Evolutionary conservation across 176 grass and related monocot species (phyloP).

Genomic region (Luzula sylvatica): DNA sequence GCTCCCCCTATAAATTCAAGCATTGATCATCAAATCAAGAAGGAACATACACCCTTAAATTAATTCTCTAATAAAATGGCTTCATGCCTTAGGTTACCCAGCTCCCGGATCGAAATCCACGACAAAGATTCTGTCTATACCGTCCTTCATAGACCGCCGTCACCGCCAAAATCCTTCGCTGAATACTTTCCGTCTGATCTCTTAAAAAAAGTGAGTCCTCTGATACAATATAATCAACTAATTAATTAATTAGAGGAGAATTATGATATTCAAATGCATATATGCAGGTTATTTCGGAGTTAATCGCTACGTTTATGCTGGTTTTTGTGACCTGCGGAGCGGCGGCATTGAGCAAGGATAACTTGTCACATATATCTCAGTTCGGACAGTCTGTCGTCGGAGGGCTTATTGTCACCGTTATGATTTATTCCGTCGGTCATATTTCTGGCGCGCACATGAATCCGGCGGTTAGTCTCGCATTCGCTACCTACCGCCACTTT

Average conservation of each 20-base stretch:
- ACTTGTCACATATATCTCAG: conserved; percentile 48
- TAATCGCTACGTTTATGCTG: conserved; percentile 72
- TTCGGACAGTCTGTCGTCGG: conserved; percentile 82
- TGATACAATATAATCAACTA: no score
- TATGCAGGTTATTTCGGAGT: conserved; percentile 72
- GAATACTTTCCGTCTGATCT: conserved; percentile 74
- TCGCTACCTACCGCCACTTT: conserved; percentile 79
- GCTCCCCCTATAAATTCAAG: conserved; percentile 17
- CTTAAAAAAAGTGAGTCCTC: conserved; percentile 49
- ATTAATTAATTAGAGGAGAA: no score
- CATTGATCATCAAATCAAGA: background rate
- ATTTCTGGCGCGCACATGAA: conserved; percentile 99
- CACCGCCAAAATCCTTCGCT: conserved; percentile 21
- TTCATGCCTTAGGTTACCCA: conserved; percentile 38
- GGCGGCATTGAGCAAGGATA: conserved; percentile 36
- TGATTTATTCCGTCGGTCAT: conserved; percentile 95
- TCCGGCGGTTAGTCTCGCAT: conserved; percentile 85
- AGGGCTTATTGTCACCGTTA: conserved; percentile 86
- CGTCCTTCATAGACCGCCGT: conserved; percentile 4
- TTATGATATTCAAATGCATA: no score
- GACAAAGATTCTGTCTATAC: conserved; percentile 44
- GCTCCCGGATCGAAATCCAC: conserved; percentile 72
- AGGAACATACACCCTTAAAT: background rate
- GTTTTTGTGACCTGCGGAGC: conserved; percentile 85
- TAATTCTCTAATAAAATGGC: conserved; percentile 34